Evolutionary conservation across 2,329 filamentous ascomycete genomes (phyloP), one percentile per base, ranked within the genome.

Genomic region (Cordyceps fumosorosea): DNA sequence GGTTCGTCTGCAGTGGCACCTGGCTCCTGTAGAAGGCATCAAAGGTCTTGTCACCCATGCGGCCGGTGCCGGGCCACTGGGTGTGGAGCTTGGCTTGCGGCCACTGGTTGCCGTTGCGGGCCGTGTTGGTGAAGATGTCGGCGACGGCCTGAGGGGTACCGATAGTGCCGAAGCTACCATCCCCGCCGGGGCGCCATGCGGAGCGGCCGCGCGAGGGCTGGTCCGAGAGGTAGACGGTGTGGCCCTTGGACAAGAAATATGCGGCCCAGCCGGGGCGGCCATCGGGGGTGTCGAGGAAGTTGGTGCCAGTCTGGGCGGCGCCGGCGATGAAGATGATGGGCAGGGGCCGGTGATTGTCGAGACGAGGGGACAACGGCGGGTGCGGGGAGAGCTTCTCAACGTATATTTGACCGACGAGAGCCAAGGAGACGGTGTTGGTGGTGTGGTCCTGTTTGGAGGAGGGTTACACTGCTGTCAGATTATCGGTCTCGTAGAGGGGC

Each of bases 11-110:
- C 14, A 65, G 54, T 48, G 64, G 65, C 40, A 66, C 50, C 59
- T 66, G 65, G 57, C 65, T 66, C n/a, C 62, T 56, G 50, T 78
- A 79, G 66, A 81, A 81, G 5, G 73, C 70, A 66, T 82, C 80
- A 65, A 83, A 83, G 11, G 71, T 69, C 1, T 75, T 65, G 64
- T 83, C 80, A 10, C 79, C 78, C 11, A 65, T 63, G 44, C 67
- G 66, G 2, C 70, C 70, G 10, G 67, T 69, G 29, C 71, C 71
- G 11, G 72, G 71, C 70, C 71, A 74, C 57, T 73, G 72, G 0
- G 71, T 71, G 62, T 74, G 72, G 24, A 72, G 62, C 55, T 65
- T 65, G 26, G 71, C 71, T 63, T 73, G 72, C 2, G 72, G 71
- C 66, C 72, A 74, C 18, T 69, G 66, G 50, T 66, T 62, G 57